Conservation (phyloP, 2,329 filamentous ascomycete genomes). For the Colletotrichum theobromicola region DNA sequence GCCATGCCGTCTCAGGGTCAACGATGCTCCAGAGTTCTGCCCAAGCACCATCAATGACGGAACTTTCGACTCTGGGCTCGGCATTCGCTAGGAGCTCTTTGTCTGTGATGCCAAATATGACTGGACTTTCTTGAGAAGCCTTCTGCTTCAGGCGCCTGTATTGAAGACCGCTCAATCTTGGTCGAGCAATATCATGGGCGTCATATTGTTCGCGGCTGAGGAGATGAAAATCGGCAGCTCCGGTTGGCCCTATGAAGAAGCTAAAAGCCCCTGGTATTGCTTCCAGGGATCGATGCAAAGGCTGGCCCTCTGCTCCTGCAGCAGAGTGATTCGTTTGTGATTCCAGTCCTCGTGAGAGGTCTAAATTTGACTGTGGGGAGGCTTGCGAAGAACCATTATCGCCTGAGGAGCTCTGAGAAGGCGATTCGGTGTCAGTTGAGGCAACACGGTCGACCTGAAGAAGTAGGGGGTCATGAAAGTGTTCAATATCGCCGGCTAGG, state of each 20-base stretch:
- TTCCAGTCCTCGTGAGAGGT: not conserved
- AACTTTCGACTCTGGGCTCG: not conserved
- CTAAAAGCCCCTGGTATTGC: not conserved
- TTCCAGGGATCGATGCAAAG: not conserved
- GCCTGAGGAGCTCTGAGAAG: not conserved
- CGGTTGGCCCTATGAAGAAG: not conserved
- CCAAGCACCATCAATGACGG: not conserved
- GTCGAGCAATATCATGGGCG: not conserved
- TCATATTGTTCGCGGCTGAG: not conserved
- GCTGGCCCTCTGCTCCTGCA: not conserved
- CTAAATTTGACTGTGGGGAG: not conserved
- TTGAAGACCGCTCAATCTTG: not conserved
- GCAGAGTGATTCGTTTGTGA: not conserved
- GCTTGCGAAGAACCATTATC: not conserved
- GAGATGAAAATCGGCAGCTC: not conserved
- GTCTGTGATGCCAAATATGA: not conserved
- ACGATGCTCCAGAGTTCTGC: not conserved
- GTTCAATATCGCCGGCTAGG: not conserved
- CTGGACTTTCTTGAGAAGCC: not conserved
- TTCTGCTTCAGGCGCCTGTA: not conserved
- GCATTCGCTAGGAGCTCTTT: not conserved
- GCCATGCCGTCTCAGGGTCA: not conserved
- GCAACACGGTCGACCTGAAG: not conserved
- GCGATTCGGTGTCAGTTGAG: not conserved
- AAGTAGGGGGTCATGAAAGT: not conserved